Base-by-base conservation (phyloP, 176 grass and related monocot species). In the Eragrostis nindensis region DNA sequence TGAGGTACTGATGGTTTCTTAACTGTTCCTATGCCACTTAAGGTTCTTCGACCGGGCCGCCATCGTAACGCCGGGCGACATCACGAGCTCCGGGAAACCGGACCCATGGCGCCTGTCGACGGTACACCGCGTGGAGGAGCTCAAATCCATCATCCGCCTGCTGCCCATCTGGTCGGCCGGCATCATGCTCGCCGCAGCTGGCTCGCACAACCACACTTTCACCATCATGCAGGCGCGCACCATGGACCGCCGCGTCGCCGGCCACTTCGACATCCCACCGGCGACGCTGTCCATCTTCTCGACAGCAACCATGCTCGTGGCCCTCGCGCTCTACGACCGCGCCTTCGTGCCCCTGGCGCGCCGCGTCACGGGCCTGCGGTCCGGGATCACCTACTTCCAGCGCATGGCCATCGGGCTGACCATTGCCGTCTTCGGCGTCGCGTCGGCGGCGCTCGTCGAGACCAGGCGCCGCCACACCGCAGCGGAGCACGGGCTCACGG, bases 61-160 rank as follows among this genome's bases (percentile, higher is more conserved):
- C 4, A 83, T 89, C 0, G 83, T 86, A 75, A 77, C 54, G 40
- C 47, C 85, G 13, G 88, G 77, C 7, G 90, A 97, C 80, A 73
- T 82, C 8, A 1, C 75, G 0, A 4, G 24, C 24, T 67, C 87
- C 26, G 86, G 88, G 25, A 0, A 50, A 46, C 86, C 74, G 18
- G 19, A 87, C 61, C 83, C 68, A 26, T 97, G 90, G 90, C 75
- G 86, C 0, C 60, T 97, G 17, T 83, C 90, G 27, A 93, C 90
- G 13, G 90, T 91, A 38, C 94, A 93, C 86, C 90, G 94, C n/a
- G 83, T 93, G 17, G 94, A 97, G 81, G 94, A 97, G 86, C 77
- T 97, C 67, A 97, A 97, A 70, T 93, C 90, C 22, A 56, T 97
- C 74, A n/a, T 97, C 22, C 83, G 94, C 5, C 18, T 93, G 83